These are phyloP conservation scores for Stevia rebaudiana DNA, from an alignment of 140 eudicot species.

Conservation along the genomic window DNA sequence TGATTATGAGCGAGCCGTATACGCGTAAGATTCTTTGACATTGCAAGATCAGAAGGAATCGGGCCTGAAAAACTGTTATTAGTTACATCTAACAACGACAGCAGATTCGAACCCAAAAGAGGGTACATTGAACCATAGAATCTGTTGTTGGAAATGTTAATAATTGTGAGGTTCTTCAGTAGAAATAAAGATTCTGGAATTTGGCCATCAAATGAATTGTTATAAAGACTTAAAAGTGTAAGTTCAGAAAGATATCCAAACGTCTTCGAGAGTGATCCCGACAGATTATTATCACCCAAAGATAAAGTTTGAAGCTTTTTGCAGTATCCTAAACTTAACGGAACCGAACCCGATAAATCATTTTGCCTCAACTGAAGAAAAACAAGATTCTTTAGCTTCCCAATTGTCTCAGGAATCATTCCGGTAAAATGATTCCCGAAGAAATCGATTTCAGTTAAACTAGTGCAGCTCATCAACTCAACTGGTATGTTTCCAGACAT, in stretches of 20 bases:
- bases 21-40: slow-evolving; percentile 59
- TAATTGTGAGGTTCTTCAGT: slow-evolving; percentile 61
- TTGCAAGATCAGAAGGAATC: slow-evolving; percentile 59
- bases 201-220: slow-evolving; percentile 88
- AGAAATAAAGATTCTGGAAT: slow-evolving; percentile 68
- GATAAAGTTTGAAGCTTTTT: slow-evolving; percentile 63
- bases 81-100: slow-evolving; percentile 64
- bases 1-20: slow-evolving; percentile 69
- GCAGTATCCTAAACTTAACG: slow-evolving; percentile 79
- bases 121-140: slow-evolving; percentile 62
- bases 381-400: slow-evolving; percentile 63
- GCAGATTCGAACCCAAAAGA: slow-evolving; percentile 47
- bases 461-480: slow-evolving; percentile 75
- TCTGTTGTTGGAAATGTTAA: slow-evolving; percentile 69
- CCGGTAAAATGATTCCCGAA: slow-evolving; percentile 77
- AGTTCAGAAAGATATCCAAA: slow-evolving; percentile 68
- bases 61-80: slow-evolving; percentile 74
- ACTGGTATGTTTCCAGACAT: slow-evolving; percentile 75
- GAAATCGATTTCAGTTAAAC: slow-evolving; percentile 64
- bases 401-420: slow-evolving; percentile 63
- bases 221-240: slow-evolving; percentile 64
- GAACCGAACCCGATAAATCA: slow-evolving; percentile 66
- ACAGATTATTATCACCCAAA: slow-evolving; percentile 71
- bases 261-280: slow-evolving; percentile 71
- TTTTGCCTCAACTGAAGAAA: slow-evolving; percentile 77